phyloP scores from a whole-genome alignment of 1,284 basidiomycete genomes.

The Golubevia pallescens region DNA sequence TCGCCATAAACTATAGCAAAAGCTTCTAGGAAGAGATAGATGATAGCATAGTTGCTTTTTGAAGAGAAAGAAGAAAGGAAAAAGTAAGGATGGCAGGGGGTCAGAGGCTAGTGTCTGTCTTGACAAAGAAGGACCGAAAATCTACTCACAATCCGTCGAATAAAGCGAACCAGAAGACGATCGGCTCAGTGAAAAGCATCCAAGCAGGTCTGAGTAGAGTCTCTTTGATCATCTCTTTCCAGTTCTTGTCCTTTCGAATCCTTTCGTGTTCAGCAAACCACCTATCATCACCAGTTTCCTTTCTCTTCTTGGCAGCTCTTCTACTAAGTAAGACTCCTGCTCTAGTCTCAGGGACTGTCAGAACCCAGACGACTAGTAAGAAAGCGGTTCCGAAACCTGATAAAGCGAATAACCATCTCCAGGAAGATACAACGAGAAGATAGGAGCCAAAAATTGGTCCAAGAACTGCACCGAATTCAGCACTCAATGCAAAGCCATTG shows the following conservation, averaged over 20 bases:
- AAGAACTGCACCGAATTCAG: slow-evolving; percentile 2
- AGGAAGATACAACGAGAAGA: slow-evolving; percentile 20
- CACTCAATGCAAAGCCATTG: slow-evolving; percentile 36
- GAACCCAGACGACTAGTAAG: slow-evolving; percentile 19
- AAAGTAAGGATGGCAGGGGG: no score
- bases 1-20: slow-evolving; percentile 33
- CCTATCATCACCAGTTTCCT: slow-evolving; percentile 20
- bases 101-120: neutral
- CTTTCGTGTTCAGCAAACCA: slow-evolving; percentile 35
- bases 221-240: slow-evolving; percentile 13
- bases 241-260: slow-evolving; percentile 16
- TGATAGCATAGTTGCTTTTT: slow-evolving; percentile 12
- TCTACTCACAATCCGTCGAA: slow-evolving; percentile 21
- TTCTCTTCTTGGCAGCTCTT: slow-evolving; percentile 27
- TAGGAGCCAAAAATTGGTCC: slow-evolving; percentile 39
- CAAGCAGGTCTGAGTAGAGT: slow-evolving; percentile 26
- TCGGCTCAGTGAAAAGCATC: slow-evolving; percentile 49
- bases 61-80: no score
- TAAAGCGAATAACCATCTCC: slow-evolving; percentile 47
- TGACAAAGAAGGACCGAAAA: no score
- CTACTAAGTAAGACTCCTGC: slow-evolving; percentile 32
- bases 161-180: slow-evolving; percentile 29
- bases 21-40: slow-evolving; percentile 37
- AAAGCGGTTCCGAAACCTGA: slow-evolving; percentile 32
- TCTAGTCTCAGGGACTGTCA: slow-evolving; percentile 38